Evolutionary conservation across 805 yeast species (phyloP), one percentile per base, ranked within the genome.

Genomic region (Brettanomyces nanus): DNA sequence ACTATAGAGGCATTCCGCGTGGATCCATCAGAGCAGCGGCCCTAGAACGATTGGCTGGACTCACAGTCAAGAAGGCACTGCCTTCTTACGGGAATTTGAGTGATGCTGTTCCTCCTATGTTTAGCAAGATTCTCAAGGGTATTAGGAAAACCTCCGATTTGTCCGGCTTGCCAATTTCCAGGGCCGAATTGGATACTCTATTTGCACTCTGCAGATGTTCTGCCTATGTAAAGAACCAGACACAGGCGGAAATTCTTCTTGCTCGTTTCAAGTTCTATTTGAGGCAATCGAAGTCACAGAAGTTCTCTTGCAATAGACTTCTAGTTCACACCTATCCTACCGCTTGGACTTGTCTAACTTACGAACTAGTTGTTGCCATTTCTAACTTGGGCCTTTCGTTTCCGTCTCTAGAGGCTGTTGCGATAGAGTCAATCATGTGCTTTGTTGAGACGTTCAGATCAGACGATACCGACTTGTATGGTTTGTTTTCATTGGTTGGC

Each of bases 171-270:
- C 53, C 53, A 13, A 40, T 48, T 11, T 38, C 28, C n/a, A 48
- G 37, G 13, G 49, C 48, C 6, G 73, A 71, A 51, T 64, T 66
- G 40, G 83, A 80, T 44, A 68, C 71, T 4, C 59, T 80, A 41
- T 46, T 71, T 32, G 82, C 85, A 1, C 56, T 81, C 20, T 73
- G 80, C 42, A 62, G 62, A 20, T 59, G 75, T 11, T 63, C 75
- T 5, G 44, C 51, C 3, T 45, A 46, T 25, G 48, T 68, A 38
- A 52, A 52, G 39, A 63, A 59, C 38, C 52, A 53, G 19, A 49
- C 45, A 5, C 73, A 71, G 31, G 79, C 73, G 4, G 49, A 57
- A 11, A 41, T 58, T 7, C 51, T 77, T 25, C 49, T 71, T n/a
- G 56, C 59, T 5, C 69, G 72, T 41, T 62, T 79, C 35, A 54